Conservation (phyloP, 2,329 filamentous ascomycete species). For the Fusarium marasasianum region DNA sequence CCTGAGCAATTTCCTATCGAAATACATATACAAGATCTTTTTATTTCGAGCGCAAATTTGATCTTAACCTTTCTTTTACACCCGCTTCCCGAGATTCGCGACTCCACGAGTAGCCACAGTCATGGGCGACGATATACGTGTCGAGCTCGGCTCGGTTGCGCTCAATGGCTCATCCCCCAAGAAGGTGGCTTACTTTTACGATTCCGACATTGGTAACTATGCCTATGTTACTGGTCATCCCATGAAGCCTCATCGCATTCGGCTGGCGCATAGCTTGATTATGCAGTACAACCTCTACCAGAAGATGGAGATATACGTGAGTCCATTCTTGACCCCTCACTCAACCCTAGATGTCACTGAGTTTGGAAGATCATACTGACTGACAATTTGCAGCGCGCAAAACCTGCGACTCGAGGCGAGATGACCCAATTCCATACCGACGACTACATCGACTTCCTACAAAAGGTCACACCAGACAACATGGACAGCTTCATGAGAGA, state of each 20-base stretch:
- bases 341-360: background rate
- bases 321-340: slow-evolving; percentile 49
- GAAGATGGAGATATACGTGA: slow-evolving; percentile 94
- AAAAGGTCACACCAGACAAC: slow-evolving; percentile 96
- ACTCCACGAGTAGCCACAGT: slow-evolving; percentile 29
- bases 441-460: slow-evolving; percentile 95
- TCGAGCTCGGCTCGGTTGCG: slow-evolving; percentile 56
- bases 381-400: slow-evolving; percentile 71
- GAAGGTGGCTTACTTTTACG: slow-evolving; percentile 98
- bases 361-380: slow-evolving; percentile 44
- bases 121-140: slow-evolving; percentile 53
- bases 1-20: slow-evolving; percentile 27
- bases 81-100: slow-evolving; percentile 23
- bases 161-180: slow-evolving; percentile 66
- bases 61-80: slow-evolving; percentile 6
- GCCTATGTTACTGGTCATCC: slow-evolving; percentile 96
- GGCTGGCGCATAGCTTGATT: slow-evolving; percentile 93
- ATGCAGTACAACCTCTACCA: slow-evolving; percentile 96
- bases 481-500: slow-evolving; percentile 95
- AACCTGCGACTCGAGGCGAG: slow-evolving; percentile 87
- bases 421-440: slow-evolving; percentile 94
- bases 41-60: background rate
- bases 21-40: background rate
- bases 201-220: slow-evolving; percentile 98
- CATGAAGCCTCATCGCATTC: slow-evolving; percentile 98